These are phyloP conservation scores for Pyrus pyrifolia DNA, from an alignment of 306 rosid genomes.

Conservation along the genomic window DNA sequence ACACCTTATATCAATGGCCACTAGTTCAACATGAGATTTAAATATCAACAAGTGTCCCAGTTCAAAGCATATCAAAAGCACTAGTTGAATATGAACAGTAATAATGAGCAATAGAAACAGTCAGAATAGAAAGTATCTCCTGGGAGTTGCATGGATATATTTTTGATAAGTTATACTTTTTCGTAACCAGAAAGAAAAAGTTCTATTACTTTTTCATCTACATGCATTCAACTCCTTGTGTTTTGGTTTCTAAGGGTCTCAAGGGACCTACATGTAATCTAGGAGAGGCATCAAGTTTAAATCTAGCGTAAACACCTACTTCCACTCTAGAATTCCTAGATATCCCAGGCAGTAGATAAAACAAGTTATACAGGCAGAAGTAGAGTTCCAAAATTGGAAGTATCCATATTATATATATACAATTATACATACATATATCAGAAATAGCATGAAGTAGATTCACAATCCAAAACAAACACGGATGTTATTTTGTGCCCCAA, in stretches of 20 bases:
- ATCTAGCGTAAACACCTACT: not conserved
- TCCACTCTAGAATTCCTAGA: not conserved
- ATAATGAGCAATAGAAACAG: not conserved
- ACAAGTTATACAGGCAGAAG: not conserved
- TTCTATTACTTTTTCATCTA: not conserved
- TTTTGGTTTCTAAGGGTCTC: not conserved
- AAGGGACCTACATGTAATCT: not conserved
- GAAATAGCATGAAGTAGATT: not conserved
- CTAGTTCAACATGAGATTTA: not conserved
- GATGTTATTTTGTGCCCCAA: not conserved
- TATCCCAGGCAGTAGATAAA: not conserved
- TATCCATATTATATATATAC: not conserved
- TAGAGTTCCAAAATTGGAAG: not conserved
- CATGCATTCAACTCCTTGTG: not conserved
- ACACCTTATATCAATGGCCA: not conserved
- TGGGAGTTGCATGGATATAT: not conserved
- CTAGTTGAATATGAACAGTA: not conserved
- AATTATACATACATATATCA: not conserved
- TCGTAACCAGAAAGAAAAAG: not conserved
- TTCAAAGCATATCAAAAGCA: not conserved
- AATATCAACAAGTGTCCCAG: not conserved
- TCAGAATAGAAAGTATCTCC: not conserved
- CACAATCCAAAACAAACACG: not conserved
- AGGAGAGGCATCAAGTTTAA: not conserved
- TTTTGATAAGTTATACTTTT: not conserved